Percentiles rank a stretch among this genome's conserved stretches.
Evolutionary conservation across 1,284 basidiomycete species (phyloP).

Genomic region (Ganoderma sinense): DNA sequence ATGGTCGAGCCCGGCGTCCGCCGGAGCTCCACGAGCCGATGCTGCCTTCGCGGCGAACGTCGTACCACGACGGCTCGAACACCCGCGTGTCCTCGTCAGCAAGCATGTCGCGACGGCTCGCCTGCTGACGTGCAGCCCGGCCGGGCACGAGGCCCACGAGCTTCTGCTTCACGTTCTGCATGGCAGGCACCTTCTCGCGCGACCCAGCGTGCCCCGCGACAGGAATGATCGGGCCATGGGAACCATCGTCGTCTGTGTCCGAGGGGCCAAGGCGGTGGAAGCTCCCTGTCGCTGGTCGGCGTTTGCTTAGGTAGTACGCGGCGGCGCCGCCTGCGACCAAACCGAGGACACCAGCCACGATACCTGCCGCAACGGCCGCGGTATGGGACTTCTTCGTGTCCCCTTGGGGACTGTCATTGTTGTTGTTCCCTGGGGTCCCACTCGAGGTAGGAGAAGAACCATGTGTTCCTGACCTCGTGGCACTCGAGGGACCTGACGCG

Average conservation of each 20-base stretch:
- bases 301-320: slow-evolving; percentile 52
- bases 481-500: slow-evolving; percentile 28
- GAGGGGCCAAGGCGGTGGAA: slow-evolving; percentile 53
- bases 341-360: slow-evolving; percentile 60
- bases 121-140: slow-evolving; percentile 26
- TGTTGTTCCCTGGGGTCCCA: slow-evolving; percentile 24
- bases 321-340: slow-evolving; percentile 52
- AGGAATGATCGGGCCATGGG: slow-evolving; percentile 38
- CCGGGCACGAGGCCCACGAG: slow-evolving; percentile 39
- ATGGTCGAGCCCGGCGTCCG: slow-evolving; percentile 31
- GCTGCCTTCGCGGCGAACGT: slow-evolving; percentile 37
- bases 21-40: slow-evolving; percentile 38
- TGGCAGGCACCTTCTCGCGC: slow-evolving; percentile 36
- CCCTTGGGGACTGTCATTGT: slow-evolving; percentile 21
- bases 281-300: slow-evolving; percentile 38
- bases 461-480: slow-evolving; percentile 21
- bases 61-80: slow-evolving; percentile 43
- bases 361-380: slow-evolving; percentile 63
- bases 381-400: slow-evolving; percentile 36
- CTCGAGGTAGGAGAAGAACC: slow-evolving; percentile 29
- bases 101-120: slow-evolving; percentile 70
- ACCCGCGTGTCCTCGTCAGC: slow-evolving; percentile 75
- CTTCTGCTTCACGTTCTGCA: slow-evolving; percentile 34
- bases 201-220: slow-evolving; percentile 33
- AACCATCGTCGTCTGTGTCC: slow-evolving; percentile 47